phyloP scores from a whole-genome alignment of 139 green algal genomes.

The Asterochloris erici region DNA sequence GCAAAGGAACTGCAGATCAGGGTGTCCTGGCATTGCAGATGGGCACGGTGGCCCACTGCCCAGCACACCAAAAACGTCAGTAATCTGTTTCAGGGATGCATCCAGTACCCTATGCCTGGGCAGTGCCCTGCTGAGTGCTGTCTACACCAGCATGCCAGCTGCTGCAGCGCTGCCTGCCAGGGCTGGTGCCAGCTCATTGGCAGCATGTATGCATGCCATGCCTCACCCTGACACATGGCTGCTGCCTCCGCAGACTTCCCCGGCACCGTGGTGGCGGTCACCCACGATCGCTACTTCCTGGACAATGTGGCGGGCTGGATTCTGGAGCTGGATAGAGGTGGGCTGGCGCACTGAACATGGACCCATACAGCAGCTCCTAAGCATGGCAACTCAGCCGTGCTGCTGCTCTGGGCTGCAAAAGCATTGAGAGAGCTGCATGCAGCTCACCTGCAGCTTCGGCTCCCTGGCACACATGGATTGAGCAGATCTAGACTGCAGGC shows the following conservation, averaged over 20 bases:
- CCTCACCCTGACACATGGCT: background rate
- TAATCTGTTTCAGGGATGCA: background rate
- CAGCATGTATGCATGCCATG: background rate
- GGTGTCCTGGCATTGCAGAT: too few relatives aligned
- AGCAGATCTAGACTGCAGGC: too few relatives aligned
- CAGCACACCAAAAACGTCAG: background rate
- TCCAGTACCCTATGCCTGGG: background rate
- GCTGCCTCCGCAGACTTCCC: constrained; percentile 40
- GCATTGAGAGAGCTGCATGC: too few relatives aligned
- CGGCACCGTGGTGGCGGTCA: constrained; percentile 72
- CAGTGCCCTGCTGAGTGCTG: background rate
- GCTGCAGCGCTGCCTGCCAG: background rate
- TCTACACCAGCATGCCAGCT: too few relatives aligned
- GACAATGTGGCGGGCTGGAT: constrained; percentile 78
- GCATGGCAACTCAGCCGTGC: too few relatives aligned
- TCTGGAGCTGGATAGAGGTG: constrained; percentile 69
- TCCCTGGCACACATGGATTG: too few relatives aligned
- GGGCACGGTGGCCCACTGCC: too few relatives aligned
- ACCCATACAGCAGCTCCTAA: too few relatives aligned
- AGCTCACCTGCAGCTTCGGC: too few relatives aligned
- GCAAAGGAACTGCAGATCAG: too few relatives aligned
- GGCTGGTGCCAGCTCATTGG: background rate
- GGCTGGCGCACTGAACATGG: too few relatives aligned
- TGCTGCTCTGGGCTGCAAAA: too few relatives aligned
- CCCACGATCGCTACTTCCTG: constrained; percentile 66